phyloP scores from a whole-genome alignment of 768 basidiomycete genomes.

The Amanita rubescens region DNA sequence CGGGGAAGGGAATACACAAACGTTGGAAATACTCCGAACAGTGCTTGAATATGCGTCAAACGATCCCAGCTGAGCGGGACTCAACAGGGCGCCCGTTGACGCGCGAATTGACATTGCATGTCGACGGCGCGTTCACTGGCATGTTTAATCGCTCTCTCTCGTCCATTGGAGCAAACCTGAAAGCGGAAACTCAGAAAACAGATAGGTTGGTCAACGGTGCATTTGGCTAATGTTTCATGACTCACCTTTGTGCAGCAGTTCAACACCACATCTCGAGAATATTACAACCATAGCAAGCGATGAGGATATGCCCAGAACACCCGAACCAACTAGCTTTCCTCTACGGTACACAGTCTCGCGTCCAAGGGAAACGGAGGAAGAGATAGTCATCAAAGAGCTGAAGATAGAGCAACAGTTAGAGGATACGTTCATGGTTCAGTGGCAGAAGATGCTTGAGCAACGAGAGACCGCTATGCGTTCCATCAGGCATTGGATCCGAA shows the following conservation, averaged over 20 bases:
- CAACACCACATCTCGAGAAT: not conserved
- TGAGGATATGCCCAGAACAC: not conserved
- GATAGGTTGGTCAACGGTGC: not conserved
- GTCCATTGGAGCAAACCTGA: not conserved
- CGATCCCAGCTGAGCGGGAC: not conserved
- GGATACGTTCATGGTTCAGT: not conserved
- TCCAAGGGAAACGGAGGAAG: not conserved
- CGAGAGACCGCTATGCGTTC: not conserved
- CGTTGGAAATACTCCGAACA: slow-evolving; percentile 8
- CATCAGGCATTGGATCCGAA: not conserved
- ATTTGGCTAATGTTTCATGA: not conserved
- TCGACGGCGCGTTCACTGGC: not conserved
- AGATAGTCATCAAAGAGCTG: not conserved
- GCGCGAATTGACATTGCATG: not conserved
- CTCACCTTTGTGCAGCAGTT: not conserved
- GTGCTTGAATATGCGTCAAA: not conserved
- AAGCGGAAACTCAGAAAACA: not conserved
- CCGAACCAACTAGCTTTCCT: not conserved
- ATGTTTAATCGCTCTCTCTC: not conserved
- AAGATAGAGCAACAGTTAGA: not conserved
- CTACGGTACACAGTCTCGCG: not conserved
- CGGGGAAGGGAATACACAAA: slow-evolving; percentile 6
- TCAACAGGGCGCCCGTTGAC: not conserved
- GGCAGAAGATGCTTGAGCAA: slow-evolving; percentile 3
- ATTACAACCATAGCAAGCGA: not conserved